Base-by-base conservation (phyloP, 129 eudicot genomes). In the Logfia minima region DNA sequence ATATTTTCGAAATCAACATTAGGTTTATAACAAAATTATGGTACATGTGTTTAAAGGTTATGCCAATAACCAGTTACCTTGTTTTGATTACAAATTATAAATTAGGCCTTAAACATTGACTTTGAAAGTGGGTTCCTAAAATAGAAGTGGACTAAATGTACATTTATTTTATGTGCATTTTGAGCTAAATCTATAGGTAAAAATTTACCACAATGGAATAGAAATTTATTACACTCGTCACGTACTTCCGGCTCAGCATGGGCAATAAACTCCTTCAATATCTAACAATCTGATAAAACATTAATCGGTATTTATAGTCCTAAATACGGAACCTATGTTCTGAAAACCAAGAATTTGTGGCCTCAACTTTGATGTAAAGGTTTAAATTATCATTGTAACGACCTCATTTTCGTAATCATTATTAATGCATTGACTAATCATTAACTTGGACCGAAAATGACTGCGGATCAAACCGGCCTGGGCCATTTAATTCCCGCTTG, bases 201-300 rank as follows among this genome's bases (percentile, higher is more conserved):
- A 31, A 17, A 86, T 52, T 81, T 91, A 94, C 99, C 96, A 80
- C 96, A 73, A 89, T 78, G 18, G 87, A 72, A 84, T 93, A 93
- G 24, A 91, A 78, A 63, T 74, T 82, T 52, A 89, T 81, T 41
- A 86, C 85, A 62, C 80, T 82, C 22, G 83, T 76, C 78, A 94
- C n/a, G n/a, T n/a, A n/a, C 97, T 80, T 94, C 92, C 13, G 89
- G 60, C 80, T 91, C 97, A 71, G 92, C 87, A 77, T 65, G 35
- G 75, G 80, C 87, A 67, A 89, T 68, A 75, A 94, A 94, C 64
- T 82, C 92, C 82, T 86, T 83, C 84, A 89, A 79, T 77, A 96
- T 88, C 98, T 90, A 84, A 23, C 24, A 76, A 71, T 24, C 70
- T 22, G 21, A 71, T 56, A 69, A 31, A 9, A 17, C 8, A 35